A percentile compares a stretch with the other conserved stretches of the same genome.
Conservation (phyloP, 2,329 filamentous ascomycete genomes). For the Fusarium anthophilum region DNA sequence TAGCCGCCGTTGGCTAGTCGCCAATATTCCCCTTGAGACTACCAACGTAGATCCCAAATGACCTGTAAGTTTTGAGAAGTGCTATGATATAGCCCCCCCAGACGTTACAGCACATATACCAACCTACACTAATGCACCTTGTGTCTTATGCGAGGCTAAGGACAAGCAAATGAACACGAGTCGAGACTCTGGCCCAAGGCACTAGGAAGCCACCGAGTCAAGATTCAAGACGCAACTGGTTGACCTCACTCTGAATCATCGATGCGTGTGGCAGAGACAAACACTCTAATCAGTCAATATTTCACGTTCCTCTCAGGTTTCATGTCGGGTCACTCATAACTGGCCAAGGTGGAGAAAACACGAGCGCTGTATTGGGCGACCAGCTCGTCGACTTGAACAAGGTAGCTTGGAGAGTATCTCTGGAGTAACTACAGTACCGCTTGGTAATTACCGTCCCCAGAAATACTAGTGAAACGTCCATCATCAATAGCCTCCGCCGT, state of each 20-base stretch:
- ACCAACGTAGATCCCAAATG: slow-evolving; percentile 28
- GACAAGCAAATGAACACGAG: slow-evolving; percentile 17
- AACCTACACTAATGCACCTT: slow-evolving; percentile 17
- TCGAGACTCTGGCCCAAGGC: not conserved
- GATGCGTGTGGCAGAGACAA: slow-evolving; percentile 20
- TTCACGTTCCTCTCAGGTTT: slow-evolving; percentile 35
- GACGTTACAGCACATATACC: slow-evolving; percentile 15
- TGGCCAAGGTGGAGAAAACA: slow-evolving; percentile 27
- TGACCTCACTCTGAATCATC: slow-evolving; percentile 24
- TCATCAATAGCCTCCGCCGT: not conserved
- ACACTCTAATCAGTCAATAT: slow-evolving; percentile 13
- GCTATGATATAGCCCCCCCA: slow-evolving; percentile 6
- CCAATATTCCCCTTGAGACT: slow-evolving; percentile 30
- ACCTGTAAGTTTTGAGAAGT: slow-evolving; percentile 25
- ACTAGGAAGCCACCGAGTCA: slow-evolving; percentile 3
- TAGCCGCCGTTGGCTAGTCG: slow-evolving; percentile 18
- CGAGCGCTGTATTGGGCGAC: not conserved
- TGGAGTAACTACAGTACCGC: not conserved
- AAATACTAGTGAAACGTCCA: slow-evolving; percentile 19
- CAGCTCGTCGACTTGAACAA: slow-evolving; percentile 1
- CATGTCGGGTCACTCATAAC: slow-evolving; percentile 24
- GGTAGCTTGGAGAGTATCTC: slow-evolving; percentile 1
- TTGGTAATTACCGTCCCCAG: not conserved
- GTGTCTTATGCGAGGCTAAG: slow-evolving; percentile 18
- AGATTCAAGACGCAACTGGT: slow-evolving; percentile 7